A percentile compares a stretch with the other conserved stretches of the same genome.
Conservation (phyloP, 352 stramenopile species). For the Aphanomyces astaci region DNA sequence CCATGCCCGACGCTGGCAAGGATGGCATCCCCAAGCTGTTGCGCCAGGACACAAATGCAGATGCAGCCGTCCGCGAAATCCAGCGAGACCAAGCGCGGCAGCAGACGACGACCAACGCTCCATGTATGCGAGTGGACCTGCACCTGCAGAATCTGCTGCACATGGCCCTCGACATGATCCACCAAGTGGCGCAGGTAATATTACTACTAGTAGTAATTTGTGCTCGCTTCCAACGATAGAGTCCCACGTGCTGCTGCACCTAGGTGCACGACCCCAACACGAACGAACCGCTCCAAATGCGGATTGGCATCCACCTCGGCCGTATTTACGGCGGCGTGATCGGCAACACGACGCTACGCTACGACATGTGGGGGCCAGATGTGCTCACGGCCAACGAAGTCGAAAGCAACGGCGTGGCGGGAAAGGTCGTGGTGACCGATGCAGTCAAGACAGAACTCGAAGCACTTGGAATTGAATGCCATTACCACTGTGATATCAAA, state of each 20-base stretch:
- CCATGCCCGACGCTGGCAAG: background rate
- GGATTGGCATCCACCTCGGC: conserved; percentile 82
- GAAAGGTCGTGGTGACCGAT: conserved; percentile 69
- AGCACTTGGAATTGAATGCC: conserved; percentile 21
- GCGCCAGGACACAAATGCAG: conserved; percentile 15
- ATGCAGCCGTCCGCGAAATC: background rate
- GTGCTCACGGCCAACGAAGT: conserved; percentile 76
- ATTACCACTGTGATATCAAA: conserved; percentile 1
- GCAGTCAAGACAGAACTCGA: conserved; percentile 74
- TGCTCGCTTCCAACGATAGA: background rate
- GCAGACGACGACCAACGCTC: conserved; percentile 68
- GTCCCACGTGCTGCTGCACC: background rate
- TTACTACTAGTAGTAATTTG: no score
- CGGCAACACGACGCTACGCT: conserved; percentile 71
- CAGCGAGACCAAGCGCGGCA: conserved; percentile 21
- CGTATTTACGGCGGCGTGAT: conserved; percentile 85
- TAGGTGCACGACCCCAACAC: conserved; percentile 69
- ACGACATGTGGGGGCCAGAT: conserved; percentile 84
- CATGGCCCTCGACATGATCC: conserved; percentile 83
- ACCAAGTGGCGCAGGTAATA: conserved; percentile 61
- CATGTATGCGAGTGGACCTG: conserved; percentile 69
- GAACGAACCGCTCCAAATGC: conserved; percentile 73
- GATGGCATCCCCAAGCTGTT: conserved; percentile 5
- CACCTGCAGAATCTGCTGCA: conserved; percentile 75
- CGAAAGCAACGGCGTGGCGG: conserved; percentile 73